Conservation (phyloP, 352 stramenopile species). For the Pythium rishiriense region DNA sequence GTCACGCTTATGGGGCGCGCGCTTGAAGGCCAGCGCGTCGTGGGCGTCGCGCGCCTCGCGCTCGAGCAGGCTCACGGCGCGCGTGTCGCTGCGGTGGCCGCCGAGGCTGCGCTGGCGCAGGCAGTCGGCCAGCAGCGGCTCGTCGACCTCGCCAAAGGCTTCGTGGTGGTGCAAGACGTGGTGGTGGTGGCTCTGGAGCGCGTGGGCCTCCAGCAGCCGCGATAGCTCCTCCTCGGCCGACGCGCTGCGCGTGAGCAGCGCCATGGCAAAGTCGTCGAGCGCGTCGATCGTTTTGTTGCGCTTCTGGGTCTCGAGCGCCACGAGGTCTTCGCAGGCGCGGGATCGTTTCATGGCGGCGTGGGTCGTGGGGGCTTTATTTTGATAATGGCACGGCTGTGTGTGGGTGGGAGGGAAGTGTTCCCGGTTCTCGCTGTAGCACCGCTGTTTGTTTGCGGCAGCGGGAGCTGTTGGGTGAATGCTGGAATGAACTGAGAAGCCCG, state of each 20-base stretch:
- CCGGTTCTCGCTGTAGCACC: not conserved
- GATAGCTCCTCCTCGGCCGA: constrained; percentile 23
- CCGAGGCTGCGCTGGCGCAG: constrained; percentile 2
- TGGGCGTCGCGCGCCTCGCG: constrained; percentile 20
- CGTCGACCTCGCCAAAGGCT: constrained; percentile 1
- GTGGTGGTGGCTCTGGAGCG: constrained; percentile 7
- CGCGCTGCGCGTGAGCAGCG: constrained; percentile 8
- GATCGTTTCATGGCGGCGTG: constrained; percentile 59
- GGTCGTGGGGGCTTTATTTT: not conserved
- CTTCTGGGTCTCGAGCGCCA: constrained; percentile 48
- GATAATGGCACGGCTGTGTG: not conserved
- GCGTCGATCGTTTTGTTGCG: constrained; percentile 26
- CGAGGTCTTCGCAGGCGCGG: constrained; percentile 65
- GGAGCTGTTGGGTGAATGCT: constrained; percentile 17
- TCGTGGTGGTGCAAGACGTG: not conserved
- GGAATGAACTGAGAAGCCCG: constrained; percentile 18
- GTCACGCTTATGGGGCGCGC: not conserved
- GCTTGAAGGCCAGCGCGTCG: constrained; percentile 25
- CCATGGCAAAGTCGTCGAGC: constrained; percentile 9
- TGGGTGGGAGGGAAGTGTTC: not conserved
- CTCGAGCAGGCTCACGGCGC: constrained; percentile 12
- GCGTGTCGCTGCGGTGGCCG: constrained; percentile 14
- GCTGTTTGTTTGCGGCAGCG: not conserved
- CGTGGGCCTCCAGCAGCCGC: constrained; percentile 20
- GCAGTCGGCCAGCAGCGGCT: constrained; percentile 13